Conservation (phyloP, 2,329 filamentous ascomycete species). For the Chaetomiaceae sp. region DNA sequence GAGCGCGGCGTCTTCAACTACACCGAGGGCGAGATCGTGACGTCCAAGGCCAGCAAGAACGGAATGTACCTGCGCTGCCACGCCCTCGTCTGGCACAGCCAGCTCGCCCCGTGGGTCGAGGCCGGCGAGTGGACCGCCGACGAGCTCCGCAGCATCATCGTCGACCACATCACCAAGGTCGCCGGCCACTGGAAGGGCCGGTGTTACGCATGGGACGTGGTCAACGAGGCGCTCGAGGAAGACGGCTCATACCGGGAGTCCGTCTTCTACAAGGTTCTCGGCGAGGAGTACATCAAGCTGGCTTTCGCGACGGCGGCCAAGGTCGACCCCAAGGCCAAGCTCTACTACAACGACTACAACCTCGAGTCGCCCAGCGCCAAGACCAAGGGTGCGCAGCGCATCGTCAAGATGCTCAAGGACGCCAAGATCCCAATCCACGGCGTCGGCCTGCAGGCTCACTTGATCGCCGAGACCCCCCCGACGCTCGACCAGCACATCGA, state of each 20-base stretch:
- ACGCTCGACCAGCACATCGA: slow-evolving; percentile 41
- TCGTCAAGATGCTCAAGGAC: slow-evolving; percentile 41
- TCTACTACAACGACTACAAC: slow-evolving; percentile 60
- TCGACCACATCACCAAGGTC: slow-evolving; percentile 50
- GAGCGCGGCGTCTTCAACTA: slow-evolving; percentile 55
- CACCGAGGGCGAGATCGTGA: slow-evolving; percentile 51
- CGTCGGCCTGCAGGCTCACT: slow-evolving; percentile 57
- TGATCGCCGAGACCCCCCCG: slow-evolving; percentile 49
- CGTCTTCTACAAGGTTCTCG: slow-evolving; percentile 49
- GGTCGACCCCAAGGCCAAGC: slow-evolving; percentile 46
- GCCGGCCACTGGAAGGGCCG: slow-evolving; percentile 44
- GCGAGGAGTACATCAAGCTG: slow-evolving; percentile 49
- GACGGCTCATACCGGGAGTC: slow-evolving; percentile 46
- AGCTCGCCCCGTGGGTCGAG: slow-evolving; percentile 49
- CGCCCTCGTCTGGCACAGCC: slow-evolving; percentile 44
- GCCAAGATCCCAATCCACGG: slow-evolving; percentile 46
- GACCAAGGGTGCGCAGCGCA: slow-evolving; percentile 39
- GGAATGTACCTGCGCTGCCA: slow-evolving; percentile 55
- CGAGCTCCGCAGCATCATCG: slow-evolving; percentile 47
- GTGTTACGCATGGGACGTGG: slow-evolving; percentile 54
- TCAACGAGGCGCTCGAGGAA: slow-evolving; percentile 55
- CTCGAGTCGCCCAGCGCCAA: slow-evolving; percentile 48
- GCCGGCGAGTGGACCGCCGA: slow-evolving; percentile 44
- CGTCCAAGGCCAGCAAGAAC: slow-evolving; percentile 40
- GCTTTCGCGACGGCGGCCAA: slow-evolving; percentile 48